Evolutionary conservation across 139 green algal genomes (phyloP), one percentile per base, ranked within the genome.

Genomic region (Spirogloea muscicola): DNA sequence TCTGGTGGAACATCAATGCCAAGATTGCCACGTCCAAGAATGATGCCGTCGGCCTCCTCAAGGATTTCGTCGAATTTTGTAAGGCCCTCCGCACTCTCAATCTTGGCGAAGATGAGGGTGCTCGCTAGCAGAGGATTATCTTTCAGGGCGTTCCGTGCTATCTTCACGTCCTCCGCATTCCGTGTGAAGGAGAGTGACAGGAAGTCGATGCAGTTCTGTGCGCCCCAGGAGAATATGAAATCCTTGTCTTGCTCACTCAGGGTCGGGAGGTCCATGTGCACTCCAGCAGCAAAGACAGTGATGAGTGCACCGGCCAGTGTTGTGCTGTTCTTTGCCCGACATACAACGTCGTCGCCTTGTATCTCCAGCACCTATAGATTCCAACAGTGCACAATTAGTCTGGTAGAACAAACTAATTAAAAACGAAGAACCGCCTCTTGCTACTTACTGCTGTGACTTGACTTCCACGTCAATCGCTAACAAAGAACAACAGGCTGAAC

Each of bases 1-100:
- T 99, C 94, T 0, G 95, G 95, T 34, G 93, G 94, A 79, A 99
- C 95, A 80, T 99, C 94, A 90, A 99, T 98, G 70, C 94, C 94
- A 76, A 99, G 85, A 80, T 98, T 95, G 27, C 94, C 94, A 36
- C 94, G 87, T 0, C 94, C 94, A 49, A 96, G 82, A 83, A 96
- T 95, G 81, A 96, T 89, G 44, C 82, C 89, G 73, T 96, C 93
- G 2, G 87, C 90, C 72, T 89, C 90, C 10, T 85, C 79, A 70
- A 98, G 75, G 80, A 99, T 97, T 2, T 91, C 82, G 61, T 98
- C 92, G 79, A 96, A 97, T 88, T 98, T 96, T 62, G 89, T 83
- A 58, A 98, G 88, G 58, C 94, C 94, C 87, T 97, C 92, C 84
- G 96, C 90, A 84, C 97, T 98, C 88, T 98, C 94, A 65, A 97